Conservation (phyloP, 768 basidiomycete species). For the Suillus cothurnatus region DNA sequence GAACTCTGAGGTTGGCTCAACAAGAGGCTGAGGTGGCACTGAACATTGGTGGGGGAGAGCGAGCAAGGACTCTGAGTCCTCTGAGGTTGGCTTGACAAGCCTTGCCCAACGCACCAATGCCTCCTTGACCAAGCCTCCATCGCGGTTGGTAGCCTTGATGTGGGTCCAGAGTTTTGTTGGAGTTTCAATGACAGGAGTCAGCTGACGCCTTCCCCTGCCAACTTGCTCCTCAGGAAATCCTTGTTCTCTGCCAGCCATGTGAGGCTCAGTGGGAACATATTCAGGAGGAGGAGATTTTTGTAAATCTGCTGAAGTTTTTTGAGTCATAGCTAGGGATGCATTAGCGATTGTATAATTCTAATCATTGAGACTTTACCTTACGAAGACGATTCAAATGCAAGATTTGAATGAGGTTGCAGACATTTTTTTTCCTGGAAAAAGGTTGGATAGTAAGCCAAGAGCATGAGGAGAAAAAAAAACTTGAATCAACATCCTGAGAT, state of each 20-base stretch:
- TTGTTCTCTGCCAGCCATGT: not conserved
- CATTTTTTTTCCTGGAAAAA: not conserved
- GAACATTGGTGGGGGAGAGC: not conserved
- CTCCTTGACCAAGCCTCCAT: conserved; percentile 2
- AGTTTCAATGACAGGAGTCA: not conserved
- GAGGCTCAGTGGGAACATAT: not conserved
- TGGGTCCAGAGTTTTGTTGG: not conserved
- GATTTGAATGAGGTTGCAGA: not conserved
- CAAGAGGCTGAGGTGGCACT: not conserved
- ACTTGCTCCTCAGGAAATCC: not conserved
- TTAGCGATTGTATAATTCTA: not conserved
- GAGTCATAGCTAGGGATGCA: not conserved
- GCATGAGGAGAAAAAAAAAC: not conserved
- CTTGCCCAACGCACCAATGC: not conserved
- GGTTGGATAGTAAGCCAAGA: not conserved
- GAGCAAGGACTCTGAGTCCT: not conserved
- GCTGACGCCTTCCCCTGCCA: not conserved
- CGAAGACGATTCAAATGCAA: not conserved
- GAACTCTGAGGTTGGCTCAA: not conserved
- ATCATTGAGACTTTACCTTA: not conserved
- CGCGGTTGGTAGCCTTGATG: not conserved
- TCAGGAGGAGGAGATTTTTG: not conserved
- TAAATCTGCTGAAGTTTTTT: not conserved
- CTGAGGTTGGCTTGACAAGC: not conserved
- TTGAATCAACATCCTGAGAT: not conserved